Evolutionary conservation across 176 grass and related monocot genomes (phyloP).

Genomic region (Chloris gayana): DNA sequence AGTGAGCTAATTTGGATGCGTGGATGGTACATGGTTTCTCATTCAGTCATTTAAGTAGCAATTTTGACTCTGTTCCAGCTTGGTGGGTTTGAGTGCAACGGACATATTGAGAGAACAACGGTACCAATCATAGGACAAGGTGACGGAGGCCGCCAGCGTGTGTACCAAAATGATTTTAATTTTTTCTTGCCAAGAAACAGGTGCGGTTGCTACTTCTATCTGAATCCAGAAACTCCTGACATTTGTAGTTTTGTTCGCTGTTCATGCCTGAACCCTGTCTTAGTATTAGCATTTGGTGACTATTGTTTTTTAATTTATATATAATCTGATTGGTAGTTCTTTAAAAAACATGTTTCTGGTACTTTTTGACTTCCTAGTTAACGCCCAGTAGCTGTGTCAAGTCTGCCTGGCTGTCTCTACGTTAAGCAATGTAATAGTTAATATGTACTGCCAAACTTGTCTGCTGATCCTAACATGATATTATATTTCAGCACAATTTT

Average conservation of each 20-base stretch:
- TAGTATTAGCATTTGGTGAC: not conserved
- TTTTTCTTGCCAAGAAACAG: conserved; percentile 78
- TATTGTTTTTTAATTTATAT: not conserved
- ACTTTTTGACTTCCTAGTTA: conserved; percentile 12
- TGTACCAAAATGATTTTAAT: conserved; percentile 51
- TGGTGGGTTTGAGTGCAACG: conserved; percentile 43
- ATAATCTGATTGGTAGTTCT: not conserved
- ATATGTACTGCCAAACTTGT: conserved; percentile 9
- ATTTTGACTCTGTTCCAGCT: conserved; percentile 38
- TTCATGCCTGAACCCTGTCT: not conserved
- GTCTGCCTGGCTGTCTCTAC: not conserved
- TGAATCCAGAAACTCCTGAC: conserved; percentile 11
- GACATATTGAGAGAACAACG: conserved; percentile 34
- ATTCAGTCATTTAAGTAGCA: conserved; percentile 1
- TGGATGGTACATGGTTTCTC: conserved; percentile 8
- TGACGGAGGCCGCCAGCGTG: conserved; percentile 32
- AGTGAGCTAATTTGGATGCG: conserved; percentile 18
- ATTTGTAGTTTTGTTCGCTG: not conserved
- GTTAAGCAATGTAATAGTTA: conserved; percentile 15
- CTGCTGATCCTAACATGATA: conserved; percentile 15
- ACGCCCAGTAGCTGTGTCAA: not conserved
- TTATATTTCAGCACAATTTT: conserved; percentile 47
- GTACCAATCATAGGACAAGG: conserved; percentile 34
- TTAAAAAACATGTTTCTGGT: not conserved
- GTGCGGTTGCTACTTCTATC: conserved; percentile 32